Percentiles rank a stretch among this genome's conserved stretches.
Evolutionary conservation across 805 yeast genomes (phyloP).

Genomic region (Cyberlindnera bimundalis): DNA sequence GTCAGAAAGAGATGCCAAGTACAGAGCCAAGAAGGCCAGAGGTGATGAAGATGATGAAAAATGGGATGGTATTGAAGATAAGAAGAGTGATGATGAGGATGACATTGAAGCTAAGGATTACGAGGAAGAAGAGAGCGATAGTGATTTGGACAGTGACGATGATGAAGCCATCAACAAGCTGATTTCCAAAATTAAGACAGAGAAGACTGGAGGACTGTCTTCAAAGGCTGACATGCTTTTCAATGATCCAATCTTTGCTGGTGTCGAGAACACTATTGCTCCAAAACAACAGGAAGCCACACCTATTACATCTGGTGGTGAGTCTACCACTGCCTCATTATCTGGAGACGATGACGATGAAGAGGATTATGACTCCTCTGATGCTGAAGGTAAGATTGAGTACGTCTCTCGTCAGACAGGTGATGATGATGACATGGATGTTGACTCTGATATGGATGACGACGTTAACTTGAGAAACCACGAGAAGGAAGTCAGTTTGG

Average conservation of each 20-base stretch:
- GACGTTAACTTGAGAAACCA: constrained; percentile 46
- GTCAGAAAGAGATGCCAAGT: constrained; percentile 66
- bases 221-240: constrained; percentile 44
- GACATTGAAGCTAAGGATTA: constrained; percentile 39
- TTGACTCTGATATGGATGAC: constrained; percentile 50
- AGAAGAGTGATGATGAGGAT: constrained; percentile 34
- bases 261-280: constrained; percentile 37
- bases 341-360: constrained; percentile 17
- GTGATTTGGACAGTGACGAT: constrained; percentile 55
- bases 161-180: constrained; percentile 64
- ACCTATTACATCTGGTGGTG: constrained; percentile 12
- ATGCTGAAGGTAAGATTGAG: constrained; percentile 40
- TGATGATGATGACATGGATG: constrained; percentile 30
- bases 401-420: constrained; percentile 39
- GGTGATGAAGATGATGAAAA: constrained; percentile 73
- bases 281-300: constrained; percentile 10
- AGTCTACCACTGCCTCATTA: constrained; percentile 25
- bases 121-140: constrained; percentile 36
- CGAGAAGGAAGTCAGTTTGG: constrained; percentile 68
- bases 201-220: constrained; percentile 38
- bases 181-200: constrained; percentile 53
- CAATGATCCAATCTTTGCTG: constrained; percentile 51
- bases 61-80: constrained; percentile 72
- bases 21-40: constrained; percentile 65
- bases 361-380: constrained; percentile 17